Evolutionary conservation across 306 rosid genomes (phyloP), one percentile per base, ranked within the genome.

Genomic region (Vigna angularis): DNA sequence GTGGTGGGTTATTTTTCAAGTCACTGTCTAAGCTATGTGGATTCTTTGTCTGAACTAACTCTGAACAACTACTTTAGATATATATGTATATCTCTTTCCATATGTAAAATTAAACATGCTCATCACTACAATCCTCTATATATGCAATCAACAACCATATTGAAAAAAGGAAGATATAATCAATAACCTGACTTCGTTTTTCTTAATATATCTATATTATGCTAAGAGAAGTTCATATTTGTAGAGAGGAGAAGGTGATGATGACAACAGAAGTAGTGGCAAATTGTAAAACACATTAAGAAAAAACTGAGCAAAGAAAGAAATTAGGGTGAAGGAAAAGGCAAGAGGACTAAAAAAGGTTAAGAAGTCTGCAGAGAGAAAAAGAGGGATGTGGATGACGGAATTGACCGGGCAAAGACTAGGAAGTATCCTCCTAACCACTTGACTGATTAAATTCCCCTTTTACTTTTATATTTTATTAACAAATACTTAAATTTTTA

Each of bases 1-100:
- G 4, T 53, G 69, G 80, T 80, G 81, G 79, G 74, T 89, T 85
- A 81, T 86, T 83, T 88, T 88, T 84, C 70, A 83, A 59, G 91
- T 89, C 91, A 77, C 92, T 90, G 74, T 89, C 96, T 78, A 83
- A 73, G 10, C 12, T 79, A 81, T 89, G 79, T 81, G 88, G 87
- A 81, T 86, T 86, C 76, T 84, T 88, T 83, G 66, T 82, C 92
- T 86, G 88, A 87, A 73, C 86, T 63, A 79, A 84, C 86, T 81
- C 92, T 89, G 92, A 77, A 81, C 36, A 57, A 77, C 73, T 59
- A 81, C 70, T 67, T 49, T 74, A 82, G 78, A 57, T 45, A 5
- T 45, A 5, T 59, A 9, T 56, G 0, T 57, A 63, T 57, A 63
- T 79, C 47, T 71, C 45, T 68, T 3, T 73, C 26, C 63, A 11